Percentiles rank a stretch among this genome's conserved stretches.
Evolutionary conservation across 2,329 filamentous ascomycete genomes (phyloP).

Genomic region (Aureobasidium uvarum): DNA sequence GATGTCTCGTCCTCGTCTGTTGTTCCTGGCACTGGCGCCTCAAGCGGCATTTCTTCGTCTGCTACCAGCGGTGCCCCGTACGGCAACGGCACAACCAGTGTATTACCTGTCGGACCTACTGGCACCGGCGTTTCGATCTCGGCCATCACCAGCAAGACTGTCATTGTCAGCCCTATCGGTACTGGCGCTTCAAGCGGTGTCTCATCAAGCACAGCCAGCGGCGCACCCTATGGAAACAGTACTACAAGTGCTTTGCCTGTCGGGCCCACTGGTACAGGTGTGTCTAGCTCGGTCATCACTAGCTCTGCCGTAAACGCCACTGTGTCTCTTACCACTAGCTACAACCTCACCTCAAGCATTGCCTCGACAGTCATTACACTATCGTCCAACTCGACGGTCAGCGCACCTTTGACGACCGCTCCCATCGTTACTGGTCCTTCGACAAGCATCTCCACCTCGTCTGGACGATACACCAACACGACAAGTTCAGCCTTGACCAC

Average conservation of each 20-base stretch:
- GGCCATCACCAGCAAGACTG: neutral
- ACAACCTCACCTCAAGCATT: slow-evolving; percentile 19
- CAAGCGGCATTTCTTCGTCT: slow-evolving; percentile 7
- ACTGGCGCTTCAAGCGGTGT: slow-evolving; percentile 4
- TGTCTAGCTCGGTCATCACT: neutral
- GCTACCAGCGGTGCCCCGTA: neutral
- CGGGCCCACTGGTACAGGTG: slow-evolving; percentile 21
- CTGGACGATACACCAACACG: slow-evolving; percentile 7
- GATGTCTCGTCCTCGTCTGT: neutral
- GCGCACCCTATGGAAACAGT: slow-evolving; percentile 9
- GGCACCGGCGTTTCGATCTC: neutral
- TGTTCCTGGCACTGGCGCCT: neutral
- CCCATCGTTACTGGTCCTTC: slow-evolving; percentile 15
- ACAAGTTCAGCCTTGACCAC: slow-evolving; percentile 23
- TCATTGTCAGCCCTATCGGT: neutral
- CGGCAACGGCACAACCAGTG: slow-evolving; percentile 4
- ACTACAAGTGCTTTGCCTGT: slow-evolving; percentile 19
- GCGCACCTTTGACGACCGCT: slow-evolving; percentile 18
- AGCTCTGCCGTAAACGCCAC: neutral
- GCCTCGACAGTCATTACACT: neutral
- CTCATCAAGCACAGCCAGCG: slow-evolving; percentile 10
- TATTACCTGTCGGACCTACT: neutral
- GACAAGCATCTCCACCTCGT: neutral
- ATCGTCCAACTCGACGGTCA: neutral
- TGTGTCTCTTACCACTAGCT: slow-evolving; percentile 8